Base-by-base conservation (phyloP, 2,329 filamentous ascomycete genomes). In the Fusarium haematococcum region DNA sequence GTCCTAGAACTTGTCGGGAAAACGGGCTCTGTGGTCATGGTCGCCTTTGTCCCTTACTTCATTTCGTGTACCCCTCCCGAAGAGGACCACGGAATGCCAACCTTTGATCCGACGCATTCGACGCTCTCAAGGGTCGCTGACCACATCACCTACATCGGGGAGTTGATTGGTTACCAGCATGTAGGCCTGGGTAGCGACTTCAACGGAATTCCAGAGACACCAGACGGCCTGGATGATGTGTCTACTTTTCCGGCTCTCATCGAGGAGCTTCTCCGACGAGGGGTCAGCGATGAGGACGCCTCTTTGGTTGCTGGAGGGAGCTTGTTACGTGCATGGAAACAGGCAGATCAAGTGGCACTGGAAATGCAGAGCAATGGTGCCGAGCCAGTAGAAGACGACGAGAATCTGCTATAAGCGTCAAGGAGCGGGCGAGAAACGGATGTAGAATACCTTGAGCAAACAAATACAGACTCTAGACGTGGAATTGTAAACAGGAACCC, bases 11-110 rank as follows among this genome's bases (percentile, higher is more conserved):
- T 70, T 4, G 71, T 86, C 0, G 80, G 79, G 32, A 67, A 76
- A 2, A 86, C 85, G 25, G 76, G 80, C 1, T 84, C 84, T 0
- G 79, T 86, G 8, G 76, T 85, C 11, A 86, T 85, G 84, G 79
- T 82, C 0, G 80, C 80, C 0, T 85, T 85, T 50, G 77, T 84
- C 23, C 81, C 81, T n/a, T 79, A 81, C 11, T 81, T 81, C 62
- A 73, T 77, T 62, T 82, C 75, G 63, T 76, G 79, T 65, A 80
- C 72, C 71, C 78, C 75, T 67, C 78, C 74, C 23, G 78, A 80
- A 52, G 75, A 78, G 37, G 32, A 33, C 32, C 32, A 33, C 32
- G 32, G 32, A 33, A 33, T 33, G 3, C 32, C 32, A 33, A 33
- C 32, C 32, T 33, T 33, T 33, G 32, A 33, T 33, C 32, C 32